Evolutionary conservation across 176 grass and related monocot species (phyloP), one percentile per base, ranked within the genome.

Genomic region (Oryza meridionalis): DNA sequence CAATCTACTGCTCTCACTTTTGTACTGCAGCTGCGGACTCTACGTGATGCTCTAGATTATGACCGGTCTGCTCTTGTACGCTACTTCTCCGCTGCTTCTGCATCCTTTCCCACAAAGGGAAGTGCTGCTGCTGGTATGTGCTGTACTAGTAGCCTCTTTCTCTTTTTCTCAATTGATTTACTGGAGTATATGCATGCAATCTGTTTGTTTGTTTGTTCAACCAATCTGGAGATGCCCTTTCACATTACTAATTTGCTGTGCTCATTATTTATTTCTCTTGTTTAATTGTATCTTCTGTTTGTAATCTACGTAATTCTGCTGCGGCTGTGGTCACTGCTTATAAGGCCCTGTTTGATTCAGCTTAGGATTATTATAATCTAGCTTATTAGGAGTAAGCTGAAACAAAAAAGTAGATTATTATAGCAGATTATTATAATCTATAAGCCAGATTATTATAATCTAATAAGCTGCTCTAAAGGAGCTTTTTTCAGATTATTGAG

Each of bases 21-120:
- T 31, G 17, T 86, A 64, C 19, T 86, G 64, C 92, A 97, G 94
- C 81, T 97, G 87, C 89, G 84, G 72, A 91, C 59, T 89, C 81
- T 93, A 76, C 90, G 92, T 31, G 29, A 78, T 77, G 42, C 73
- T 81, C 15, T 91, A 53, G 63, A 84, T 6, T 80, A 49, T 27
- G 88, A 94, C 49, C 88, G 73, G 64, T 77, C 81, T 69, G 61
- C 71, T 55, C 53, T 94, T 73, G 84, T 53, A 25, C 88, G 88
- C 14, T 71, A 78, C 83, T 92, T 89, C 67, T 97, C 94, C 22
- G 88, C 83, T 77, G 86, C 81, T 81, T 83, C 90, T 4, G 77
- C 42, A 4, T 81, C 73, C 46, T 67, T 80, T 32, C 66, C 55
- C 19, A 13, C 68, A 14, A 92, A 76, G 82, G 82, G 89, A 82